Base-by-base conservation (phyloP, 179 eudicot genomes). In the Silene vulgaris region DNA sequence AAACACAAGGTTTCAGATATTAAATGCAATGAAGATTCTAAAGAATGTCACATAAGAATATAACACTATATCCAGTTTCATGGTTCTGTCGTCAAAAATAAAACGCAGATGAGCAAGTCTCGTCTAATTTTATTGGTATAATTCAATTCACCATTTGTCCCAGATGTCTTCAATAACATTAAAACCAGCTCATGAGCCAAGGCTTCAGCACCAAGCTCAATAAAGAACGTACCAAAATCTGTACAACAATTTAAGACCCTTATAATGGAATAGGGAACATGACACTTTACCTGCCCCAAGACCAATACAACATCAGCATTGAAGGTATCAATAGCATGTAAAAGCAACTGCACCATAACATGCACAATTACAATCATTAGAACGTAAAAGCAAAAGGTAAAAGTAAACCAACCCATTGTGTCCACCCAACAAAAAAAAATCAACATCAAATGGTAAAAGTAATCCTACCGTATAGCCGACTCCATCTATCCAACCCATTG, bases 401-500 rank as follows among this genome's bases (percentile, higher is more conserved):
- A 62, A 13, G 50, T 16, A 28, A 35, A 64, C 62, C n/a, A 76
- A 92, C 97, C 90, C 45, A 37, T 7, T 37, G 45, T 37, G 9
- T 32, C 4, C 5, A 32, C 37, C 37, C 4, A 32, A 32, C 4
- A 5, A 4, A 32, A 32, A 32, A 32, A 32, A 32, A 5, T 23
- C 70, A 54, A 5, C 23, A 16, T 29, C 65, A 2, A 12, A 74
- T 43, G 64, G 45, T 16, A 30, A 69, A 62, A 13, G 50, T 16
- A 28, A 35, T 69, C 65, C n/a, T 75, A 92, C 97, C 90, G 92
- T 96, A 85, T 95, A 95, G 72, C 99, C 99, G 67, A 86, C 84
- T 80, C 93, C 95, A 74, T 95, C 99, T 67, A 90, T 86, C 96
- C 97, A 95, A 76, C 99, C 99, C 99, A 95, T 95, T 80, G 99